Base-by-base conservation (phyloP, 2,329 filamentous ascomycete species). In the Aureobasidium subglaciale region DNA sequence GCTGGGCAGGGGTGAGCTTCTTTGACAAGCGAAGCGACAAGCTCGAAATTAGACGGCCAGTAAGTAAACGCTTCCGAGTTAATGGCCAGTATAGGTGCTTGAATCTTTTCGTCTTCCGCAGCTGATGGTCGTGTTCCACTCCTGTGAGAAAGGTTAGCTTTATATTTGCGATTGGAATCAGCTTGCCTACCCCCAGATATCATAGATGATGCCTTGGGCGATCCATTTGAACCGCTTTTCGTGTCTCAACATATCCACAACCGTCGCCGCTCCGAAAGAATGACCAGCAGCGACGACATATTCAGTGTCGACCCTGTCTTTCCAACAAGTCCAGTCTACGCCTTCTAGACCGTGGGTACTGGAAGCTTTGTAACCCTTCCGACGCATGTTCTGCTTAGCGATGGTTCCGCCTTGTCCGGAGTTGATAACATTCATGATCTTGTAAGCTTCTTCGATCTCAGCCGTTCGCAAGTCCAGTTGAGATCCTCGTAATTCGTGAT, bases 11-110 rank as follows among this genome's bases (percentile, higher is more conserved):
- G 58, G 72, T 24, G 77, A 75, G 75, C 78, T 67, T 87, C 82
- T 22, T 76, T 69, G 64, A 82, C 80, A 15, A 87, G 70, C 0
- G 73, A 71, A 59, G 78, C 73, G 9, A 86, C 75, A 32, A 78
- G 74, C 37, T 80, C 70, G 63, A 84, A 85, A 59, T 86, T 87
- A 2, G 76, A 73, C 20, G 79, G 75, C 84, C 84, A 87, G 68
- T 86, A 84, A 74, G 85, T 85, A 69, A 87, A 87, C 0, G 82
- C 84, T 66, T 87, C 84, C 5, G 78, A 81, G 46, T 84, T 85
- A 63, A 87, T 82, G 3, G 79, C 80, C 5, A 87, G 73, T 7
- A 87, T 63, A 5, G 84, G 84, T 11, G 77, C 74, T 34, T 72
- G 70, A 41, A 79, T 56, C n/a, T 37, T 48, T 15, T 56, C 40